Evolutionary conservation across 768 basidiomycete species (phyloP), one percentile per base, ranked within the genome.

Genomic region (Suillus fuscotomentosus): DNA sequence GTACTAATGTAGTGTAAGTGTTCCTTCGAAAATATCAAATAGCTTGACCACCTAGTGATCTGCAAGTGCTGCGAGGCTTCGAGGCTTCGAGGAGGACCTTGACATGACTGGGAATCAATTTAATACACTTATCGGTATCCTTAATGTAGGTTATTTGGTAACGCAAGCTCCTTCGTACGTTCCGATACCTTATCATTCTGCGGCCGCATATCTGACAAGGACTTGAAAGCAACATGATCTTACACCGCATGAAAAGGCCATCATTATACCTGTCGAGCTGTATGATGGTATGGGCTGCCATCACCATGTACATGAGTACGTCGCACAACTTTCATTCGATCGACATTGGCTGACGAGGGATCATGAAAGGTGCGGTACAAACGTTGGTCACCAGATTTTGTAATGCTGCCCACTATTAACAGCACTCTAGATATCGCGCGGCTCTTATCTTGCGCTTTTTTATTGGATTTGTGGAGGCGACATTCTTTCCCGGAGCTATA

Each of bases 81-180:
- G n/a, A 22, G 45, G 45, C 11, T 47, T 47, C 11, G 45, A 47
- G n/a, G 45, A 47, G n/a, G 45, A 47, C n/a, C 45, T 47, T 47
- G 45, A 3, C 9, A 47, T 22, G 45, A 47, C n/a, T 1, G 45
- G 45, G n/a, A 47, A 47, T 4, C n/a, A 22, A 47, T 47, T 47
- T 6, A 47, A 47, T n/a, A 11, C n/a, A 6, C 45, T 47, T 14
- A 76, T 91, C 22, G 86, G 88, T 34, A 83, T 89, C 65, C 80
- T 89, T 60, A 88, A 87, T 67, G 81, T 88, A 50, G 88, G 88
- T 31, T 91, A 91, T 70, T 86, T 87, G 63, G 74, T 89, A 31
- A 91, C 88, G 87, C 90, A 92, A 71, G 82, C 89, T 60, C 89
- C 89, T 24, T 88, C 87, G 85, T 88, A 66, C 70, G 86, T 75